Percentiles rank a stretch among this genome's conserved stretches.
Evolutionary conservation across 352 stramenopile genomes (phyloP).

Genomic region (Pythium dissotocum): DNA sequence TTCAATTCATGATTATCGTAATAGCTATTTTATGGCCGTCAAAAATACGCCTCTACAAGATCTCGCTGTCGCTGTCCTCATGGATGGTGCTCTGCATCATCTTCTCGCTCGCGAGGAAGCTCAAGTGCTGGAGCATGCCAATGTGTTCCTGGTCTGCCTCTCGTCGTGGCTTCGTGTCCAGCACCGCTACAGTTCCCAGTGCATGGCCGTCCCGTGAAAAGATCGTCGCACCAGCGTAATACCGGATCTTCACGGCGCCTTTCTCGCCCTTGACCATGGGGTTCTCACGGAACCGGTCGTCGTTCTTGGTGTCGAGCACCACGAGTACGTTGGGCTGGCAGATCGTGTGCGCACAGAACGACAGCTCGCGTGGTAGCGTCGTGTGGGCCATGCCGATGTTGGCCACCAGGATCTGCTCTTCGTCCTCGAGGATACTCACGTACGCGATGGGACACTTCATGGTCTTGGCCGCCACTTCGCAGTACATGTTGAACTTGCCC

Average conservation of each 20-base stretch:
- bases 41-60: slow-evolving; percentile 37
- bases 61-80: slow-evolving; percentile 80
- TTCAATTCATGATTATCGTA: slow-evolving; percentile 18
- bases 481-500: slow-evolving; percentile 89
- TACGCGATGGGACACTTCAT: slow-evolving; percentile 89
- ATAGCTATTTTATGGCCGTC: slow-evolving; percentile 9
- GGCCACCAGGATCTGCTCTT: slow-evolving; percentile 80
- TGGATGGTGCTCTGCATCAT: slow-evolving; percentile 84
- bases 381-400: slow-evolving; percentile 87
- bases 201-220: slow-evolving; percentile 79
- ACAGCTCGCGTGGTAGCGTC: slow-evolving; percentile 75
- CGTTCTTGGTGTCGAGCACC: slow-evolving; percentile 83
- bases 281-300: slow-evolving; percentile 86
- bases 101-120: slow-evolving; percentile 86
- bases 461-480: slow-evolving; percentile 83
- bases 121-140: slow-evolving; percentile 85
- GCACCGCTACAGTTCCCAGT: slow-evolving; percentile 79
- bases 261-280: slow-evolving; percentile 88
- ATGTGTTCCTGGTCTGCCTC: slow-evolving; percentile 87
- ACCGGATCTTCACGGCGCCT: slow-evolving; percentile 83
- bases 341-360: slow-evolving; percentile 87
- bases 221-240: slow-evolving; percentile 84
- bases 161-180: slow-evolving; percentile 77
- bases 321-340: slow-evolving; percentile 79
- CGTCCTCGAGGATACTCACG: slow-evolving; percentile 84